These are phyloP conservation scores for Phytophthora kernoviae DNA, from an alignment of 352 stramenopile genomes.

Conservation along the genomic window DNA sequence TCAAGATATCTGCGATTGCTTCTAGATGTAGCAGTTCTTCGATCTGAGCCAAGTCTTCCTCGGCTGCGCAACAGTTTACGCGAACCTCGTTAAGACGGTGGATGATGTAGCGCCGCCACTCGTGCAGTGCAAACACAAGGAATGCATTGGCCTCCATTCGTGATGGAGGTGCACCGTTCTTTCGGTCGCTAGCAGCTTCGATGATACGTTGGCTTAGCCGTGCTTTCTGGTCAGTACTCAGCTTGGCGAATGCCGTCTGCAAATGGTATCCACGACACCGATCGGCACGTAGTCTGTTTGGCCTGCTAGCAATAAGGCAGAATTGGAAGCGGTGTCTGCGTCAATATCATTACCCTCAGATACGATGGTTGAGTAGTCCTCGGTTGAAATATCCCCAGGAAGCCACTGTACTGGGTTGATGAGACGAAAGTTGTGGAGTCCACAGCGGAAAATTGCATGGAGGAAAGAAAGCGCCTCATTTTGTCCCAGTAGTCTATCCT, in stretches of 20 bases:
- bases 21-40: slow-evolving; percentile 60
- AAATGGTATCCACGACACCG: slow-evolving; percentile 50
- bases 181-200: slow-evolving; percentile 22
- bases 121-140: slow-evolving; percentile 57
- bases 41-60: slow-evolving; percentile 63
- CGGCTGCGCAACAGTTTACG: slow-evolving; percentile 57
- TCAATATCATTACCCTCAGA: not conserved
- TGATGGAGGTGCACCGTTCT: not conserved
- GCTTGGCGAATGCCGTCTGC: slow-evolving; percentile 50
- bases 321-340: not conserved
- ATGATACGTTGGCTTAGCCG: slow-evolving; percentile 41
- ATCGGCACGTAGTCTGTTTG: slow-evolving; percentile 43
- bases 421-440: slow-evolving; percentile 58
- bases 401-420: slow-evolving; percentile 39
- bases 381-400: not conserved
- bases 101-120: slow-evolving; percentile 78
- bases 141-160: slow-evolving; percentile 55
- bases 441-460: slow-evolving; percentile 58
- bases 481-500: slow-evolving; percentile 67
- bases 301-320: not conserved
- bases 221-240: slow-evolving; percentile 53
- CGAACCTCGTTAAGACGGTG: slow-evolving; percentile 73
- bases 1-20: slow-evolving; percentile 47
- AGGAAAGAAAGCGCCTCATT: slow-evolving; percentile 76
- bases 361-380: not conserved